Conservation (phyloP, 768 basidiomycete genomes). For the Leccinum barrowsii region DNA sequence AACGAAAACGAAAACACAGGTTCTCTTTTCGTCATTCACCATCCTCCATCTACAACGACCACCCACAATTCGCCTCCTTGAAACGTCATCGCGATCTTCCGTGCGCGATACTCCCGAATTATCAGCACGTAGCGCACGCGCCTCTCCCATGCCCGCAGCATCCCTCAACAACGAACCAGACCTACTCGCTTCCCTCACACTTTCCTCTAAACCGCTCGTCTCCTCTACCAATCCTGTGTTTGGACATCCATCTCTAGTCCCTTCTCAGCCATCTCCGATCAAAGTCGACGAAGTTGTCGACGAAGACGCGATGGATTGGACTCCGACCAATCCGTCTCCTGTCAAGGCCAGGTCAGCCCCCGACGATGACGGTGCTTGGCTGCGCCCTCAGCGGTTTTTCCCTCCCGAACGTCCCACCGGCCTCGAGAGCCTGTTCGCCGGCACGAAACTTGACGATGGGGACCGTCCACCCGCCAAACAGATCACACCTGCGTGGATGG, state of each 20-base stretch:
- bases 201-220: conserved; percentile 63
- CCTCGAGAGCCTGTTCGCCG: conserved; percentile 65
- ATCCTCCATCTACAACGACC: conserved; percentile 64
- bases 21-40: conserved; percentile 47
- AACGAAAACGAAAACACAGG: conserved; percentile 39
- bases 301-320: conserved; percentile 65
- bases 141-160: conserved; percentile 25
- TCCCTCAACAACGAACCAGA: conserved; percentile 45
- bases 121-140: conserved; percentile 18
- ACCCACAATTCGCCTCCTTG: conserved; percentile 66
- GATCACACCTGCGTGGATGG: background rate
- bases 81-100: conserved; percentile 42
- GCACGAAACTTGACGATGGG: conserved; percentile 53
- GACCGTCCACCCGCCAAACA: background rate
- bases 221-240: conserved; percentile 54
- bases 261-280: conserved; percentile 21
- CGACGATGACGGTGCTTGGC: conserved; percentile 44
- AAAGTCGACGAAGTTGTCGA: conserved; percentile 28
- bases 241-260: conserved; percentile 60
- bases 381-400: conserved; percentile 74
- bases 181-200: conserved; percentile 56
- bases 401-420: conserved; percentile 77
- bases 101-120: conserved; percentile 42
- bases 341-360: conserved; percentile 20
- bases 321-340: conserved; percentile 44